Percentiles rank a stretch among this genome's conserved stretches.
Conservation (phyloP, 495 filamentous ascomycete species). For the Penicilliopsis zonata region DNA sequence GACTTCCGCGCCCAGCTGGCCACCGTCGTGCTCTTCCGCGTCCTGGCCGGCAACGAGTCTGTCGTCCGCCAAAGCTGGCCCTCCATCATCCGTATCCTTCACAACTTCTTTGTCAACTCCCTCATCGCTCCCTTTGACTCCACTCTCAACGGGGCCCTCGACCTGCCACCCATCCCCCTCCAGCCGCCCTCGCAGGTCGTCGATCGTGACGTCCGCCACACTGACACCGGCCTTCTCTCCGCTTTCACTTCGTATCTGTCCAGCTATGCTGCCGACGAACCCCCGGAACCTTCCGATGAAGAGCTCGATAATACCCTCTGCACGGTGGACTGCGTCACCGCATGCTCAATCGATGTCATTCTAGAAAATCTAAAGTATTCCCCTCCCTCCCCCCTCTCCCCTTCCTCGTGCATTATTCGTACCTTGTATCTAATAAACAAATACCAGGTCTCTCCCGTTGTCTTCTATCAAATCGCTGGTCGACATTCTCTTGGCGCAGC, state of each 20-base stretch:
- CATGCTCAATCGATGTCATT: slow-evolving; percentile 74
- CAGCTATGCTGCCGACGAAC: slow-evolving; percentile 97
- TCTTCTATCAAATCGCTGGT: slow-evolving; percentile 55
- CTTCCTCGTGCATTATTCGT: slow-evolving; percentile 2
- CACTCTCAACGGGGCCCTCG: slow-evolving; percentile 53
- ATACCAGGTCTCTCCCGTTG: slow-evolving; percentile 60
- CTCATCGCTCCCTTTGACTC: slow-evolving; percentile 78
- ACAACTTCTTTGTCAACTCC: slow-evolving; percentile 94
- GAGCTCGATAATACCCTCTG: slow-evolving; percentile 91
- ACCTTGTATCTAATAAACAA: too few species aligned
- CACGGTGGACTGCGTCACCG: slow-evolving; percentile 87
- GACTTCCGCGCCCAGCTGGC: slow-evolving; percentile 91
- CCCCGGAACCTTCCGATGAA: slow-evolving; percentile 92
- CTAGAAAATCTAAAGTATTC: slow-evolving; percentile 75
- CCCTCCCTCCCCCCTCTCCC: background rate
- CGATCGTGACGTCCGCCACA: slow-evolving; percentile 65
- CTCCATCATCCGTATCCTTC: slow-evolving; percentile 77
- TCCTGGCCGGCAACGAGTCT: slow-evolving; percentile 72
- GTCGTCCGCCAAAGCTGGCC: slow-evolving; percentile 72
- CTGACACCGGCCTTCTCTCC: slow-evolving; percentile 77
- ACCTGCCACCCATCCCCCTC: slow-evolving; percentile 74
- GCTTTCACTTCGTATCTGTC: slow-evolving; percentile 93
- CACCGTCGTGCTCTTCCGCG: slow-evolving; percentile 84
- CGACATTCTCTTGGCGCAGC: slow-evolving; percentile 60
- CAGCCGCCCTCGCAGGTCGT: slow-evolving; percentile 89